Base-by-base conservation (phyloP, 495 filamentous ascomycete species). In the Cryomyces minteri region DNA sequence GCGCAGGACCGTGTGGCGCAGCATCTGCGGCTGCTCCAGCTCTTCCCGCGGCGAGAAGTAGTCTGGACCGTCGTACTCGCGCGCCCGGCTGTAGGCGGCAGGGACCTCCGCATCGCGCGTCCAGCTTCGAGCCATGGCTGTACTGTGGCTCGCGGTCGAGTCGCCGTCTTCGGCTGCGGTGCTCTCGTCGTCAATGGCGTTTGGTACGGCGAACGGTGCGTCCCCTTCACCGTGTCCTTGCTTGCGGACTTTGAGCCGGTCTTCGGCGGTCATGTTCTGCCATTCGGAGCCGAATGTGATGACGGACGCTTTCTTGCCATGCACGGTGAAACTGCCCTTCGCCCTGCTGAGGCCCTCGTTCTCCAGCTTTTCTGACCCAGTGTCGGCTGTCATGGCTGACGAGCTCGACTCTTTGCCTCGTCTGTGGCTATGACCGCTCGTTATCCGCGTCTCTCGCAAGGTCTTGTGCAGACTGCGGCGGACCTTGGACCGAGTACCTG, bases 291-390 rank as follows among this genome's bases (percentile, higher is more conserved):
- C 88, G 60, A 98, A 94, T 30, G 84, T 93, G 48, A 98, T 79
- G 42, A 98, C 81, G 0, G 85, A 94, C 3, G 90, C 90, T 60
- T 98, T 96, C 67, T 98, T 98, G 45, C 90, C 90, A 56, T 98
- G 90, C 4, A 98, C 79, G 5, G 85, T 93, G 58, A 98, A 96
- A 51, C 82, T 92, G 8, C 85, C 84, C 8, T 79, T 74, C 29
- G 80, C 81, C 12, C 90, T 74, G 10, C 79, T 62, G 6, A 98
- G 69, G 7, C 78, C 74, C 38, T 31, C 42, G 39, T 28, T 44
- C 3, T 38, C 34, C 3, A 14, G 34, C 9, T 10, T 38, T 9
- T 14, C 12, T 9, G 34, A 38, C 34, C 9, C 34, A 25, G 18
- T 25, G 18, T 25, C 18, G 34, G 9, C 34, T 9, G 34, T 38